phyloP scores from a whole-genome alignment of 2,329 filamentous ascomycete species.

The Thelonectria discophora region DNA sequence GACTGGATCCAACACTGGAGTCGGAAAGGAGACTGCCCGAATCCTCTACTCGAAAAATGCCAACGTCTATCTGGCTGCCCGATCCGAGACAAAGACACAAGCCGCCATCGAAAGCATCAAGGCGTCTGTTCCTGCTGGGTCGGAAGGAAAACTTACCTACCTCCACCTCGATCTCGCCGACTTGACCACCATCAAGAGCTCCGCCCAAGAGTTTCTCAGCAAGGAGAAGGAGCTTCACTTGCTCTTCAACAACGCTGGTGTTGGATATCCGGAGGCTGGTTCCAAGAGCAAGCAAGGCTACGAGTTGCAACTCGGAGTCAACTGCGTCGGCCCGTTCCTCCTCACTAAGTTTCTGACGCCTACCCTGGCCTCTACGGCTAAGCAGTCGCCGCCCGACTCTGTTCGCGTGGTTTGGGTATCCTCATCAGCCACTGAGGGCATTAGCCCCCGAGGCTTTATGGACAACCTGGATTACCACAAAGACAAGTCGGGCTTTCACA shows the following conservation, averaged over 20 bases:
- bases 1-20: constrained; percentile 51
- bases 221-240: constrained; percentile 46
- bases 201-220: constrained; percentile 39
- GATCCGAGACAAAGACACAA: constrained; percentile 53
- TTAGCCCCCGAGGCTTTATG: constrained; percentile 27
- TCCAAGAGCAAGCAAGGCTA: constrained; percentile 50
- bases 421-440: constrained; percentile 34
- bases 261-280: constrained; percentile 50
- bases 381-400: constrained; percentile 35
- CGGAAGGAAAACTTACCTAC: constrained; percentile 50
- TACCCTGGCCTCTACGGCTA: constrained; percentile 45
- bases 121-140: constrained; percentile 42
- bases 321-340: constrained; percentile 52
- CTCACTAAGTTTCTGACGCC: constrained; percentile 51
- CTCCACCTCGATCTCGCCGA: constrained; percentile 54
- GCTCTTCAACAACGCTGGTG: constrained; percentile 55
- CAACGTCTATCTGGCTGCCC: constrained; percentile 63
- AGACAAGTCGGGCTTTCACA: constrained; percentile 19
- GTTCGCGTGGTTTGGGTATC: constrained; percentile 49
- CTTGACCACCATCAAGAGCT: constrained; percentile 21
- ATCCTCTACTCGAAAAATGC: constrained; percentile 64
- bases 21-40: constrained; percentile 60
- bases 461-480: constrained; percentile 34
- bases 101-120: constrained; percentile 55
- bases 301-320: constrained; percentile 54